Conservation (phyloP, 2,329 filamentous ascomycete species). For the Penicillium sp. region DNA sequence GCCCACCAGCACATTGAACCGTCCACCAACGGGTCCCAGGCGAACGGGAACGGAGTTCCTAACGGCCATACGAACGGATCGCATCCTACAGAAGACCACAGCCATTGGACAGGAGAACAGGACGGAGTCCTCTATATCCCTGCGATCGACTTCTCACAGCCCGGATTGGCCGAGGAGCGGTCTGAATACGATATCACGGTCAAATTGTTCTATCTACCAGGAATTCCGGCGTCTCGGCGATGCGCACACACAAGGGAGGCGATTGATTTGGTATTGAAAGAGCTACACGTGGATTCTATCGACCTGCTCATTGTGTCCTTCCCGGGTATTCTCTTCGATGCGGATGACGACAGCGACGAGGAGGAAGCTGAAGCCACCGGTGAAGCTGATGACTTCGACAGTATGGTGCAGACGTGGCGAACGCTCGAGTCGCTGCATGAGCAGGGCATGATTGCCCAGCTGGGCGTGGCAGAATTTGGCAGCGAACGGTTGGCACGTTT, state of each 20-base stretch:
- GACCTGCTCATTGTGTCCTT: constrained; percentile 92
- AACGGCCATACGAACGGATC: constrained; percentile 13
- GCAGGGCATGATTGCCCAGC: constrained; percentile 67
- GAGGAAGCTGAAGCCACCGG: constrained; percentile 58
- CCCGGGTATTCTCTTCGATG: constrained; percentile 89
- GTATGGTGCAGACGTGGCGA: constrained; percentile 66
- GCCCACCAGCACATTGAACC: constrained; percentile 64
- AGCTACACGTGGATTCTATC: constrained; percentile 71
- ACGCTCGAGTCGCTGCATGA: constrained; percentile 71
- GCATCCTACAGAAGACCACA: constrained; percentile 30
- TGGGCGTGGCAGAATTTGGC: constrained; percentile 91
- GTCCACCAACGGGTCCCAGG: constrained; percentile 1
- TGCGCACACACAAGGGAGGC: constrained; percentile 73
- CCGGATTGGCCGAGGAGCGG: constrained; percentile 75
- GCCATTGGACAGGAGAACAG: constrained; percentile 68
- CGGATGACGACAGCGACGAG: constrained; percentile 78
- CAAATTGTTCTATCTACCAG: constrained; percentile 89
- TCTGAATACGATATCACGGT: constrained; percentile 90
- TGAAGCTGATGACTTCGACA: constrained; percentile 56
- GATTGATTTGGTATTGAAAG: constrained; percentile 73
- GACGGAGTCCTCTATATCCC: constrained; percentile 70
- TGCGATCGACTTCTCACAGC: constrained; percentile 68
- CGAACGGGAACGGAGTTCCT: constrained; percentile 19
- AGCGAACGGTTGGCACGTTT: constrained; percentile 78
- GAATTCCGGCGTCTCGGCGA: constrained; percentile 63